These are phyloP conservation scores for Smallanthus sonchifolius DNA, from an alignment of 129 eudicot species.

Conservation along the genomic window DNA sequence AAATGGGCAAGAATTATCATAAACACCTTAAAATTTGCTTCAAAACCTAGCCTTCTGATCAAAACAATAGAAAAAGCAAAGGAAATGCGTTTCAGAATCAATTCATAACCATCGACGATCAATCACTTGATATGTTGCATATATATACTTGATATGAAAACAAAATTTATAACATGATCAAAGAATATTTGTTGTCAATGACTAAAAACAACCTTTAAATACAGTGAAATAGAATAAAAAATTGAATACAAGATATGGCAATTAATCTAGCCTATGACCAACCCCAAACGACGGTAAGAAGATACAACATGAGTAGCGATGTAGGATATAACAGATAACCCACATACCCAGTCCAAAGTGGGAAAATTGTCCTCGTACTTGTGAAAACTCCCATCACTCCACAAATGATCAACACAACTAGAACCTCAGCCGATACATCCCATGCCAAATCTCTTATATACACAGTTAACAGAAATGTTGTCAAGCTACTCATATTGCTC, in stretches of 20 bases:
- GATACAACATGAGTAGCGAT: conserved; percentile 45
- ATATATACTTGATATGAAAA: neutral
- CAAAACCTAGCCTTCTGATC: too few species aligned
- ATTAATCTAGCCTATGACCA: conserved; percentile 36
- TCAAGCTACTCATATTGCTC: conserved; percentile 52
- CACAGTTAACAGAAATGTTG: conserved; percentile 42
- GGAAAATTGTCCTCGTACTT: conserved; percentile 47
- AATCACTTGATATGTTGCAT: neutral
- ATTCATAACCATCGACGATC: neutral
- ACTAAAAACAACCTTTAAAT: neutral
- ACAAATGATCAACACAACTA: conserved; percentile 51
- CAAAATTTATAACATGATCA: neutral
- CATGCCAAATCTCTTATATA: conserved; percentile 43
- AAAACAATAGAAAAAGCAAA: too few species aligned
- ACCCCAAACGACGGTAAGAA: conserved; percentile 37
- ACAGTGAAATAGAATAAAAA: neutral
- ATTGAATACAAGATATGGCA: neutral
- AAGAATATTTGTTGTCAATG: neutral
- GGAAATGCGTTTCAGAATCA: too few species aligned
- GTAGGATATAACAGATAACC: conserved; percentile 49
- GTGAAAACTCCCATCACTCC: conserved; percentile 44
- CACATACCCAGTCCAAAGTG: conserved; percentile 52
- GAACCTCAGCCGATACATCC: conserved; percentile 66
- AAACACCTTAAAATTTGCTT: too few species aligned
- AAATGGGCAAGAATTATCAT: too few species aligned